Conservation (phyloP, 148 eudicot species). For the Heliamphora exappendiculata region DNA sequence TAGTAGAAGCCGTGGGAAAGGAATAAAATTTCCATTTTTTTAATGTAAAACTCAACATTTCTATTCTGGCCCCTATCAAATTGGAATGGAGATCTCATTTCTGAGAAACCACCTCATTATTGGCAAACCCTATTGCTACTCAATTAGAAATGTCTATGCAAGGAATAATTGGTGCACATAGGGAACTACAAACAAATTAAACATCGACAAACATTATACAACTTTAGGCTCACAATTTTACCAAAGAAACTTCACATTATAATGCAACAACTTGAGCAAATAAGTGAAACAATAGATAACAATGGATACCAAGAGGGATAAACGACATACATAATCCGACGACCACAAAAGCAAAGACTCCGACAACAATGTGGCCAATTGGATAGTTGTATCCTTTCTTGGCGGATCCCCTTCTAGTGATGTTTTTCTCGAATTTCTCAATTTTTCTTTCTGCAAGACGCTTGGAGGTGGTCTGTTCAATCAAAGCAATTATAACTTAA, state of each 20-base stretch:
- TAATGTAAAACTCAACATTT: too few relatives aligned
- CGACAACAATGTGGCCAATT: slow-evolving; percentile 21
- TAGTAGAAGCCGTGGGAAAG: not conserved
- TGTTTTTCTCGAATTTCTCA: slow-evolving; percentile 52
- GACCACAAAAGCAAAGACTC: slow-evolving; percentile 24
- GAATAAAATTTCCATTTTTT: too few relatives aligned
- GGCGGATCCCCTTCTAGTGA: slow-evolving; percentile 28
- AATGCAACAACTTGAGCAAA: not conserved
- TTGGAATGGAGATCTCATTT: not conserved
- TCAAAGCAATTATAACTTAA: slow-evolving; percentile 4
- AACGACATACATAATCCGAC: slow-evolving; percentile 33
- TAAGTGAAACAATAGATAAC: not conserved
- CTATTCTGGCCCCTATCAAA: not conserved
- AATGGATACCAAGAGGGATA: not conserved
- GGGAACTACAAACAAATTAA: not conserved
- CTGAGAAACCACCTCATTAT: not conserved
- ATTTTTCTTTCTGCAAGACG: slow-evolving; percentile 40
- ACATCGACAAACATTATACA: not conserved
- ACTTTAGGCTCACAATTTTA: not conserved
- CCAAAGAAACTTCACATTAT: not conserved
- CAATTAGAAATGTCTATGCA: not conserved
- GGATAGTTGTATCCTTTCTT: slow-evolving; percentile 23
- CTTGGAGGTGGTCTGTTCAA: slow-evolving; percentile 45
- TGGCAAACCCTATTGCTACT: not conserved
- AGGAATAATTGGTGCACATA: not conserved